Base-by-base conservation (phyloP, 805 yeast genomes). In the Ogataea dorogensis region DNA sequence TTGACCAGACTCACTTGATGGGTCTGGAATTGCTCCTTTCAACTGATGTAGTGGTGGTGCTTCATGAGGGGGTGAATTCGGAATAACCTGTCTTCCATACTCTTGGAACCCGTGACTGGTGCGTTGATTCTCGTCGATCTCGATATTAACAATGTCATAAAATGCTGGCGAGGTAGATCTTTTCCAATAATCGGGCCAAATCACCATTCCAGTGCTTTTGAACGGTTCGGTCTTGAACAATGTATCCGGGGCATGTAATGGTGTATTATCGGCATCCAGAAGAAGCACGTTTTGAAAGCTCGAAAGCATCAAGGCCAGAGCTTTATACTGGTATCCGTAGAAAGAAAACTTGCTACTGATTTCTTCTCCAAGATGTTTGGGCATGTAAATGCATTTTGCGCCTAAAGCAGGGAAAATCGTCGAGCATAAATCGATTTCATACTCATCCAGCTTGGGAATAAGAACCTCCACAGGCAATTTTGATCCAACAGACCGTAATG, bases 381-480 rank as follows among this genome's bases (percentile, higher is more conserved):
- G 70, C 54, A 85, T 59, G 30, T 73, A 65, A 5, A 82, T 70
- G 66, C 95, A 86, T 44, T 67, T 68, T 4, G 81, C 89, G 41
- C 77, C 71, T 35, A 79, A 59, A 13, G 56, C 54, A 0, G 89
- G 87, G 44, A 85, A 68, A 1, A 81, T 63, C 3, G 59, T 58
- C 4, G 71, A 71, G 56, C 95, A 86, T 26, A 82, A 63, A 31
- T 79, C 81, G 13, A 74, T 65, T 47, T 85, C 91, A 50, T 75
- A 83, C 51, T 84, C 93, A 19, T 75, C 76, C 15, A 70, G 59
- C 15, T 74, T 70, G 12, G 95, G 94, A 42, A 88, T 81, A 47
- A 85, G 70, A 7, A 88, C 81, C 62, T 87, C 96, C 11, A 87
- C 75, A 1, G 96, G 96, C 23, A 83, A 57, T 16, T 67, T 65